Evolutionary conservation across 2,329 filamentous ascomycete genomes (phyloP), one percentile per base, ranked within the genome.

Genomic region (Ophiocordyceps unilateralis): DNA sequence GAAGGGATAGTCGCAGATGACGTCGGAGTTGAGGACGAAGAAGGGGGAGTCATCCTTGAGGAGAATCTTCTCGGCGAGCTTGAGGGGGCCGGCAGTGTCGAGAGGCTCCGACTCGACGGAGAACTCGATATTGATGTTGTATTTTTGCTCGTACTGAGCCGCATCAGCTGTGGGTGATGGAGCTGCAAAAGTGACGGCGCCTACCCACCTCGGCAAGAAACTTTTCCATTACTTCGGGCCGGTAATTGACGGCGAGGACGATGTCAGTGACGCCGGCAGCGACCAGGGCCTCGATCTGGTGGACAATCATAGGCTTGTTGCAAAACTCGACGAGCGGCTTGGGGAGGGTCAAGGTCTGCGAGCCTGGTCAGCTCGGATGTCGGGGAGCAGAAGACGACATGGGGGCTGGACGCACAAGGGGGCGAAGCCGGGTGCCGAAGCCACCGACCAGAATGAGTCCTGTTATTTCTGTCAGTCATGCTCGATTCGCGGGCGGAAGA

Each of bases 281-380:
- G 53, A 91, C 89, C 53, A 98, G 76, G 51, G 86, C 87, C 69
- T 95, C 87, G 55, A 98, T 85, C 68, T 98, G 89, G 68, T 96
- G 89, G 58, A 93, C 75, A 64, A 98, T 96, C 89, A 98, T 98
- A 61, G 88, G 91, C 69, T 91, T 89, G 76, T 98, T 98, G 60
- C 78, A 87, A 59, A 98, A 98, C 69, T 98, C 89, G 58, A 98
- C 91, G 53, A 98, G 76, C 51, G 91, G 89, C 68, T 96, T 98
- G 48, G 89, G 89, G 52, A 95, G 83, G 42, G 91, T 95, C 59
- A 98, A 78, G 55, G 89, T 98, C 86, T 93, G 61, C 21, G 22
- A n/a, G 1, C 8, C 32, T 15, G 32, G 32, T 19, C 20, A 22
- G 36, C 14, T 10, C n/a, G 17, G 32, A 8, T 9, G 15, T 6